Evolutionary conservation across 345 rosid species (phyloP).

Genomic region (Syzygium oleosum): DNA sequence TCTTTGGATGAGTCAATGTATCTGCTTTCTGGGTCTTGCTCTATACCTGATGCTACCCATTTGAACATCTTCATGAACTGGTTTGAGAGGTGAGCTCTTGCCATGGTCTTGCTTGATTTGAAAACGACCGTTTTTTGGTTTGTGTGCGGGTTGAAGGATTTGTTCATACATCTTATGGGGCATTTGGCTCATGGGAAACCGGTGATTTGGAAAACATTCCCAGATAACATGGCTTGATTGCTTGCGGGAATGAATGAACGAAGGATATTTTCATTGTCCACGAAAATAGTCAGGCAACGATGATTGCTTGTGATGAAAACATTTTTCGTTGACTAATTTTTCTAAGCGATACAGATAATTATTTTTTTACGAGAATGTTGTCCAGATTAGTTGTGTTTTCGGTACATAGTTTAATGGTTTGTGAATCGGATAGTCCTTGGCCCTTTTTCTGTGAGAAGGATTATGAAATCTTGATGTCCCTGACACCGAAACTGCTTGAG

Average conservation of each 20-base stretch:
- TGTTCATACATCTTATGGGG: rapidly evolving
- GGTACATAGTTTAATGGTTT: background rate
- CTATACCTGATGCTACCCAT: background rate
- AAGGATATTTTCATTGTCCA: rapidly evolving
- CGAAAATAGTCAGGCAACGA: background rate
- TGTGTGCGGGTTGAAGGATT: background rate
- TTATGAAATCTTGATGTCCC: background rate
- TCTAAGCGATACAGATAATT: rapidly evolving
- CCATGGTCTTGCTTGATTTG: background rate
- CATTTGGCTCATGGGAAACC: background rate
- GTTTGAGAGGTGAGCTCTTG: background rate
- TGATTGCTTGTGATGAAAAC: rapidly evolving
- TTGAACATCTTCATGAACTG: background rate
- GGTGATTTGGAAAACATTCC: background rate
- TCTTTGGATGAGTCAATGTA: background rate
- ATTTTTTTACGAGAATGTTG: background rate
- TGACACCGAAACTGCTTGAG: background rate
- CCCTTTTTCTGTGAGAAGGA: background rate
- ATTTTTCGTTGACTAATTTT: background rate
- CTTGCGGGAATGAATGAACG: background rate
- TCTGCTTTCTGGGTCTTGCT: background rate
- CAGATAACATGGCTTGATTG: background rate
- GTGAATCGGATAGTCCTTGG: background rate
- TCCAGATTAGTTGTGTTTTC: background rate
- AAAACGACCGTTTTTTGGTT: background rate